Percentiles rank a stretch among this genome's conserved stretches.
Evolutionary conservation across 1,284 basidiomycete species (phyloP).

Genomic region (Moesziomyces aphidis): DNA sequence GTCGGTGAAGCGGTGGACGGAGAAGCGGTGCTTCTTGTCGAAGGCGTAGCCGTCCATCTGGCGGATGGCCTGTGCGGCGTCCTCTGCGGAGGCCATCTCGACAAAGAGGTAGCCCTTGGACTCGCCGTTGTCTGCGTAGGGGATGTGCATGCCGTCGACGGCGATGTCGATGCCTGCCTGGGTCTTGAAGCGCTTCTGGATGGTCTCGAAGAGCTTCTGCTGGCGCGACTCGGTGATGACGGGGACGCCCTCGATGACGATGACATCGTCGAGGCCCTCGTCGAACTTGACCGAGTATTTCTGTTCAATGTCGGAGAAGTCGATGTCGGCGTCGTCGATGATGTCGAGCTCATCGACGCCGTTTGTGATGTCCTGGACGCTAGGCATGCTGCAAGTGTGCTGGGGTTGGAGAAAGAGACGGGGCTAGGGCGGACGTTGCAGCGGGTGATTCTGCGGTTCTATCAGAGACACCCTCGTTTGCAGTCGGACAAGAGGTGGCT

Average conservation of each 20-base stretch:
- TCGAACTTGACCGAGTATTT: constrained; percentile 74
- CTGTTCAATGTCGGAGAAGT: constrained; percentile 93
- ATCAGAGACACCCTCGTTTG: constrained; percentile 10
- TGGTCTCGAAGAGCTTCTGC: constrained; percentile 68
- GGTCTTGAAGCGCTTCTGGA: constrained; percentile 68
- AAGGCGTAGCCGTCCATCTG: constrained; percentile 88
- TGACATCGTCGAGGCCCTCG: constrained; percentile 69
- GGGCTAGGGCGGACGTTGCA: background rate
- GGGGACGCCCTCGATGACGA: constrained; percentile 69
- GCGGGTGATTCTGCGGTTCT: background rate
- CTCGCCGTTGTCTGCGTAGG: constrained; percentile 66
- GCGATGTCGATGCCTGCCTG: constrained; percentile 67
- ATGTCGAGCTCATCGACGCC: constrained; percentile 51
- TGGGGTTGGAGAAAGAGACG: background rate
- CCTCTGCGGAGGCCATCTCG: constrained; percentile 83
- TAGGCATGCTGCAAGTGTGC: constrained; percentile 30
- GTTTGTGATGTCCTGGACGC: constrained; percentile 53
- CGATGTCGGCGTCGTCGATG: constrained; percentile 76
- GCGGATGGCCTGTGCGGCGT: constrained; percentile 83
- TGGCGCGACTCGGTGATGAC: constrained; percentile 67
- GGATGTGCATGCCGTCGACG: constrained; percentile 68
- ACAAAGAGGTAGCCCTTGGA: constrained; percentile 80
- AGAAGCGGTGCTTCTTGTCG: constrained; percentile 91
- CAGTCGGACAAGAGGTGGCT: constrained; percentile 13
- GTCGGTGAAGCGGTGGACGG: constrained; percentile 90